Evolutionary conservation across 1,284 basidiomycete species (phyloP).

Genomic region (Malassezia pachydermatis): DNA sequence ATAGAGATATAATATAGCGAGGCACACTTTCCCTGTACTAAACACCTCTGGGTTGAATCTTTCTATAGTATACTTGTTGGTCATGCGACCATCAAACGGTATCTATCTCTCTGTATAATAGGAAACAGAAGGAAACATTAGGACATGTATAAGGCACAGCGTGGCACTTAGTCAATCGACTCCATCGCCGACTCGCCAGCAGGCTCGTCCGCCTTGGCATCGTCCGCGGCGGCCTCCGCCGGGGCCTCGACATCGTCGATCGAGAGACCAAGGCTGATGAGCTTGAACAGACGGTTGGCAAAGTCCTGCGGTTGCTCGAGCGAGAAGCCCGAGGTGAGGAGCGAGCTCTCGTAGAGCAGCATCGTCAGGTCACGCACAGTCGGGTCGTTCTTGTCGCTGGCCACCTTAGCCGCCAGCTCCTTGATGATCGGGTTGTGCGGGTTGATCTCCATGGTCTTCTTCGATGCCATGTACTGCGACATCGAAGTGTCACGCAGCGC

Average conservation of each 20-base stretch:
- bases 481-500: slow-evolving; percentile 95
- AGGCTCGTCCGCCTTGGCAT: slow-evolving; percentile 30
- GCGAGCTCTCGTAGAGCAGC: slow-evolving; percentile 90
- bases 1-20: too few relatives aligned
- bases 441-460: slow-evolving; percentile 99
- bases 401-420: slow-evolving; percentile 87
- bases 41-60: too few relatives aligned
- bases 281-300: slow-evolving; percentile 89
- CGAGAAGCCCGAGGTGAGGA: slow-evolving; percentile 65
- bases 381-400: slow-evolving; percentile 88
- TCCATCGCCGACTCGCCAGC: slow-evolving; percentile 47
- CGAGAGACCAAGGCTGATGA: slow-evolving; percentile 66
- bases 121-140: too few relatives aligned
- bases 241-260: slow-evolving; percentile 50
- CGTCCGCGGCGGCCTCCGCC: slow-evolving; percentile 19
- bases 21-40: slow-evolving; percentile 2
- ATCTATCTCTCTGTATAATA: slow-evolving; percentile 2
- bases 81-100: slow-evolving; percentile 5
- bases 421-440: slow-evolving; percentile 85
- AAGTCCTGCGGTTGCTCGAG: slow-evolving; percentile 91
- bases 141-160: background rate
- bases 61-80: too few relatives aligned
- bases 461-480: slow-evolving; percentile 87
- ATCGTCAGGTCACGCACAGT: slow-evolving; percentile 91
- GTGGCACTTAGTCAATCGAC: slow-evolving; percentile 41